Base-by-base conservation (phyloP, 345 rosid species). In the Boechera divaricarpa region DNA sequence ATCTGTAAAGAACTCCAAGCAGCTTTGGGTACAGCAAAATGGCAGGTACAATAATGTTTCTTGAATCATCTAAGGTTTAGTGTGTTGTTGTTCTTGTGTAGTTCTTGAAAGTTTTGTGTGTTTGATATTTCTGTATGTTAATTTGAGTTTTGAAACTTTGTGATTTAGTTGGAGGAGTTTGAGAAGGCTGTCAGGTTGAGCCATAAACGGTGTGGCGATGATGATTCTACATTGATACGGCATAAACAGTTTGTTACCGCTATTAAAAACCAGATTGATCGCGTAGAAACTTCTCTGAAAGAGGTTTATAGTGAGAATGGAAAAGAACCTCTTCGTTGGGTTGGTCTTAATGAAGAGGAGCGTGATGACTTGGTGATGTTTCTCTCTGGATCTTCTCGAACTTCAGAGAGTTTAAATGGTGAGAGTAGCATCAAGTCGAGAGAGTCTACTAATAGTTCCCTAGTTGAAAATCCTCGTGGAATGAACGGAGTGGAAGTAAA, bases 1-100 rank as follows among this genome's bases (percentile, higher is more conserved):
- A 78, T 85, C 33, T 86, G 83, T 29, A 82, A 88, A 33, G 97
- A 93, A 62, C 90, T 93, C 13, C 91, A 90, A 78, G 87, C 88
- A 28, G 83, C 97, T 66, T 77, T 93, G 70, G 89, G 97, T 63
- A 90, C 98, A 13, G 89, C 97, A 53, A 93, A 93, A 74, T 93
- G 98, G 98, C 97, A 93, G 97, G 98, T 92, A 64, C 36, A 29
- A 24, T 36, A 36, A 52, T 72, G 15, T 69, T 59, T 52, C 35
- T 62, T 74, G 63, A 63, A 63, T 39, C 60, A 63, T 53, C 51
- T 35, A 39, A 2, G 3, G 12, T 38, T 26, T 59, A 53, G 10
- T 58, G 24, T 62, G 10, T 31, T 66, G 32, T 52, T 4, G 21
- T 4, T n/a, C 10, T 54, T 21, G 1, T 21, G 24, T 21, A 21